These are phyloP conservation scores for Microsporum canis DNA, from an alignment of 2,329 filamentous ascomycete species.

Conservation along the genomic window DNA sequence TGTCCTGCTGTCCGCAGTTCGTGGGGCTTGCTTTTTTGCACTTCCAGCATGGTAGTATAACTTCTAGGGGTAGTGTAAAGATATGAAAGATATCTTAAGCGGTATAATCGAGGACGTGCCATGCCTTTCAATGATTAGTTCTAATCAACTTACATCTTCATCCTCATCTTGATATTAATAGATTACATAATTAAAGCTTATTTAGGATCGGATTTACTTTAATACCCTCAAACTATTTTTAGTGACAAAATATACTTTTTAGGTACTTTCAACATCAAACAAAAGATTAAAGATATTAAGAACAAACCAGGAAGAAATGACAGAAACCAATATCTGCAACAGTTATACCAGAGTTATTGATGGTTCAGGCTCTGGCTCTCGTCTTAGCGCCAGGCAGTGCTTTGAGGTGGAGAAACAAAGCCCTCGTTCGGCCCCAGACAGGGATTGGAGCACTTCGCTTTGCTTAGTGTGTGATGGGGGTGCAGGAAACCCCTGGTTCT, in stretches of 20 bases:
- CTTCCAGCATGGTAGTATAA: neutral
- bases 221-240: neutral
- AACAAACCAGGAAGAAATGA: neutral
- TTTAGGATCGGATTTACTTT: neutral
- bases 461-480: constrained; percentile 5
- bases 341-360: neutral
- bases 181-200: neutral
- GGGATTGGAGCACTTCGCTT: neutral
- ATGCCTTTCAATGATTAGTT: neutral
- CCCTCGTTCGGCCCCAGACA: constrained; percentile 3
- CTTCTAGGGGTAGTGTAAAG: neutral
- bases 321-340: neutral
- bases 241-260: neutral
- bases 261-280: neutral
- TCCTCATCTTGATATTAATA: neutral
- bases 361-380: neutral
- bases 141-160: neutral
- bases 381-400: neutral
- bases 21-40: constrained; percentile 39
- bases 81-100: neutral
- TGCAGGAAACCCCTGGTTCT: constrained; percentile 3
- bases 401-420: neutral
- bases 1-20: constrained; percentile 63
- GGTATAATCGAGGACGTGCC: neutral
- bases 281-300: neutral